Conservation (phyloP, 164 flowering plant species). For the Buxus sempervirens region DNA sequence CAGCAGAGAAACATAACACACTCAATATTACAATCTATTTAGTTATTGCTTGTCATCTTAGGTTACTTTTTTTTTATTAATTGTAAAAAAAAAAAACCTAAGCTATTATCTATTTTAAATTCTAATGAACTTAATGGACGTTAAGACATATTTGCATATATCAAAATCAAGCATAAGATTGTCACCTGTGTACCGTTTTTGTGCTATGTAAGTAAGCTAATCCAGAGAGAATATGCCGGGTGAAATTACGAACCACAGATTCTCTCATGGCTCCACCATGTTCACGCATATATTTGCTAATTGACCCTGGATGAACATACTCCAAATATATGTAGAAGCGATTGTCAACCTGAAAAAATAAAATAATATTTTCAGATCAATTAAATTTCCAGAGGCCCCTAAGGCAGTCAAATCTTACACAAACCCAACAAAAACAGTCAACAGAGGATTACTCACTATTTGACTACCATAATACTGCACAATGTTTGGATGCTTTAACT, state of each 20-base stretch:
- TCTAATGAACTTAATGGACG: not conserved
- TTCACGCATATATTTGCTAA: constrained; percentile 76
- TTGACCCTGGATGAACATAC: constrained; percentile 92
- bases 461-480: constrained; percentile 99
- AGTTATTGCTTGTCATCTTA: too few species aligned
- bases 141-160: not conserved
- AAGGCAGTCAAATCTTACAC: not conserved
- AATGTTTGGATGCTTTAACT: constrained; percentile 87
- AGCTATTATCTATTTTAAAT: too few species aligned
- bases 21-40: too few species aligned
- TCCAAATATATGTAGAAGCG: constrained; percentile 80
- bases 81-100: too few species aligned
- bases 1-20: too few species aligned
- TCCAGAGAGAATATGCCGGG: constrained; percentile 87
- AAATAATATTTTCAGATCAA: not conserved
- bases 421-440: not conserved
- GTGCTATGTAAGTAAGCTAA: constrained; percentile 85
- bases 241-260: constrained; percentile 79
- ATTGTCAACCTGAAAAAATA: constrained; percentile 60
- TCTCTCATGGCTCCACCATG: constrained; percentile 90
- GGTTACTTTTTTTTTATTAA: too few species aligned
- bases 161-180: not conserved
- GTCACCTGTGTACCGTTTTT: constrained; percentile 85
- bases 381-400: not conserved
- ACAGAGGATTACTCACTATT: constrained; percentile 50